These are phyloP conservation scores for Blastobotrys proliferans DNA, from an alignment of 1,139 yeast genomes.

Conservation along the genomic window DNA sequence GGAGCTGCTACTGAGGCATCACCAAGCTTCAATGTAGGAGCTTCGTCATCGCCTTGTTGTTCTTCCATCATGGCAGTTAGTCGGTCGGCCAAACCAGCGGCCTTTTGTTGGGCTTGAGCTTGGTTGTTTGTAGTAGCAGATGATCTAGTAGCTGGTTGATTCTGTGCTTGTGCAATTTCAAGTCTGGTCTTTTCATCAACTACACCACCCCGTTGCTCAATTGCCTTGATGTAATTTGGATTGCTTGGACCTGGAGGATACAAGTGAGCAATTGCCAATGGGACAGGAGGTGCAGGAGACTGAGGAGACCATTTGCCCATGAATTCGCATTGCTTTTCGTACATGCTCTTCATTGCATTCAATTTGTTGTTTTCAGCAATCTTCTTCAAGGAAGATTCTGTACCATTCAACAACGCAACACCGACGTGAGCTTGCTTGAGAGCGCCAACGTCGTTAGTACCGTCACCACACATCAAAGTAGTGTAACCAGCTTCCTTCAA, in stretches of 20 bases:
- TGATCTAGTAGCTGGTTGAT: slow-evolving; percentile 33
- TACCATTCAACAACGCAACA: slow-evolving; percentile 93
- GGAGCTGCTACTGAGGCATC: slow-evolving; percentile 99
- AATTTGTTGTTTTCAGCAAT: slow-evolving; percentile 75
- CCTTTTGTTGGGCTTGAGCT: slow-evolving; percentile 37
- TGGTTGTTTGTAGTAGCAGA: slow-evolving; percentile 41
- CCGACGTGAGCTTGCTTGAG: slow-evolving; percentile 98
- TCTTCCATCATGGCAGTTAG: slow-evolving; percentile 66
- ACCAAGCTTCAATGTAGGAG: slow-evolving; percentile 90
- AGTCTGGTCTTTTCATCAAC: slow-evolving; percentile 49
- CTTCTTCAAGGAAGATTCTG: slow-evolving; percentile 90
- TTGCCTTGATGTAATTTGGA: slow-evolving; percentile 81
- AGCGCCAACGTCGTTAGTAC: slow-evolving; percentile 99
- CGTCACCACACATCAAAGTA: slow-evolving; percentile 99
- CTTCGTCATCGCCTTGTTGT: slow-evolving; percentile 68
- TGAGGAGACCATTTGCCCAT: slow-evolving; percentile 67
- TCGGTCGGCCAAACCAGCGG: slow-evolving; percentile 66
- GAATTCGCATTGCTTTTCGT: slow-evolving; percentile 78
- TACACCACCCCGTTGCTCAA: slow-evolving; percentile 76
- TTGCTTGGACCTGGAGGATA: slow-evolving; percentile 94
- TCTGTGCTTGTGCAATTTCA: slow-evolving; percentile 51
- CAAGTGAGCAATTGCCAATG: slow-evolving; percentile 81
- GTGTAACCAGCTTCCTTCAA: slow-evolving; percentile 86
- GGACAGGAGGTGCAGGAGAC: slow-evolving; percentile 89
- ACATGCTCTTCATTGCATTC: slow-evolving; percentile 62